phyloP scores from a whole-genome alignment of 805 yeast genomes.

The Candida namnaoensis region DNA sequence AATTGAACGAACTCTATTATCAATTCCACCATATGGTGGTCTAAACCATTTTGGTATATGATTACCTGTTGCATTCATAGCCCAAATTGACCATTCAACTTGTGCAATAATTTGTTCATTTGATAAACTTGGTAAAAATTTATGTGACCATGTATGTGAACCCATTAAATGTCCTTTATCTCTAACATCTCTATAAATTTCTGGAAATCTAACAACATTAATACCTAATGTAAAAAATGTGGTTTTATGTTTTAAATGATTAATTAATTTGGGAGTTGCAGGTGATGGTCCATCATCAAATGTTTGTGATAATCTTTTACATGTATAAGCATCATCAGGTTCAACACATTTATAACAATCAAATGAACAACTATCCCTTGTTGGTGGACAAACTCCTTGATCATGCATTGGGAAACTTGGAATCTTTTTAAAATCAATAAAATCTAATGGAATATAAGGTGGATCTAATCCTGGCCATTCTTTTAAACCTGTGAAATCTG shows the following conservation, averaged over 20 bases:
- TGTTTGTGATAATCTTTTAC: constrained; percentile 72
- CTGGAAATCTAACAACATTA: constrained; percentile 71
- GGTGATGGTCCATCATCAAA: constrained; percentile 95
- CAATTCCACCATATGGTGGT: constrained; percentile 96
- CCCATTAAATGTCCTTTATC: constrained; percentile 71
- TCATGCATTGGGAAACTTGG: constrained; percentile 40
- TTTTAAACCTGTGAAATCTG: constrained; percentile 59
- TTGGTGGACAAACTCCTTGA: constrained; percentile 53
- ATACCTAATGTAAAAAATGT: constrained; percentile 86
- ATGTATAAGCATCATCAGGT: constrained; percentile 68
- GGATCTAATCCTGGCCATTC: constrained; percentile 87
- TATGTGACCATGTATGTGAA: constrained; percentile 91
- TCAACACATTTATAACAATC: constrained; percentile 78
- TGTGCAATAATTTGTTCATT: constrained; percentile 86
- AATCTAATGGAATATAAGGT: constrained; percentile 78
- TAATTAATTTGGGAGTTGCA: constrained; percentile 52
- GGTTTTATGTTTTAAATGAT: constrained; percentile 42
- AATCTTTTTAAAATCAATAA: constrained; percentile 46
- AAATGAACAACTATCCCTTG: constrained; percentile 61
- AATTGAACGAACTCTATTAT: constrained; percentile 74
- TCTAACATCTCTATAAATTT: constrained; percentile 49
- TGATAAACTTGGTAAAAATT: constrained; percentile 65
- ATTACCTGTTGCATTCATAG: constrained; percentile 88
- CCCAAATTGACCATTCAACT: constrained; percentile 94
- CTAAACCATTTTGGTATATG: constrained; percentile 90